A percentile compares a stretch with the other conserved stretches of the same genome.
These are phyloP conservation scores for Russula compacta DNA, from an alignment of 768 basidiomycete species.

Conservation along the genomic window DNA sequence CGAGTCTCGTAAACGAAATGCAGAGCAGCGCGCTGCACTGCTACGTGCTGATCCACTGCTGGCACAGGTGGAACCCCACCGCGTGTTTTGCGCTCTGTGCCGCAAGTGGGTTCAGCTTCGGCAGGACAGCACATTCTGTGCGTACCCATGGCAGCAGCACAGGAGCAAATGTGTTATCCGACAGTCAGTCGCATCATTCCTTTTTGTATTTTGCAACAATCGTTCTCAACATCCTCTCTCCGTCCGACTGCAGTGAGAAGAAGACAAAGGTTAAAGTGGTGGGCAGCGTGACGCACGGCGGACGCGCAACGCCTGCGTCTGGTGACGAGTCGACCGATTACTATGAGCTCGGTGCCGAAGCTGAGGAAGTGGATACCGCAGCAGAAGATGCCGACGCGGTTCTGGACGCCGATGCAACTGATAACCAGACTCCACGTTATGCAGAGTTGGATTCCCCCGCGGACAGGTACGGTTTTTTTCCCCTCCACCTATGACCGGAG, in stretches of 20 bases:
- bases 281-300: slow-evolving; percentile 11
- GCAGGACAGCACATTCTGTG: slow-evolving; percentile 70
- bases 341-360: slow-evolving; percentile 24
- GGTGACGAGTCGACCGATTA: slow-evolving; percentile 17
- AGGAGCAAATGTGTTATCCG: slow-evolving; percentile 65
- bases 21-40: slow-evolving; percentile 68
- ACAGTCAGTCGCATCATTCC: slow-evolving; percentile 39
- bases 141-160: slow-evolving; percentile 77
- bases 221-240: not conserved
- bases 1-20: slow-evolving; percentile 65
- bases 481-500: slow-evolving; percentile 14
- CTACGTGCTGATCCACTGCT: slow-evolving; percentile 59
- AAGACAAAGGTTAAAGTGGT: slow-evolving; percentile 7
- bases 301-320: slow-evolving; percentile 1
- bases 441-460: slow-evolving; percentile 52
- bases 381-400: slow-evolving; percentile 15
- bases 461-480: slow-evolving; percentile 48
- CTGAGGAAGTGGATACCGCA: slow-evolving; percentile 10
- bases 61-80: slow-evolving; percentile 54
- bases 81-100: slow-evolving; percentile 65
- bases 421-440: slow-evolving; percentile 24
- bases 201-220: not conserved
- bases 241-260: slow-evolving; percentile 19
- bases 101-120: slow-evolving; percentile 77
- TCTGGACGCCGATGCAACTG: slow-evolving; percentile 3